Evolutionary conservation across 2,329 filamentous ascomycete genomes (phyloP), one percentile per base, ranked within the genome.

Genomic region (Alternaria incomplexa): DNA sequence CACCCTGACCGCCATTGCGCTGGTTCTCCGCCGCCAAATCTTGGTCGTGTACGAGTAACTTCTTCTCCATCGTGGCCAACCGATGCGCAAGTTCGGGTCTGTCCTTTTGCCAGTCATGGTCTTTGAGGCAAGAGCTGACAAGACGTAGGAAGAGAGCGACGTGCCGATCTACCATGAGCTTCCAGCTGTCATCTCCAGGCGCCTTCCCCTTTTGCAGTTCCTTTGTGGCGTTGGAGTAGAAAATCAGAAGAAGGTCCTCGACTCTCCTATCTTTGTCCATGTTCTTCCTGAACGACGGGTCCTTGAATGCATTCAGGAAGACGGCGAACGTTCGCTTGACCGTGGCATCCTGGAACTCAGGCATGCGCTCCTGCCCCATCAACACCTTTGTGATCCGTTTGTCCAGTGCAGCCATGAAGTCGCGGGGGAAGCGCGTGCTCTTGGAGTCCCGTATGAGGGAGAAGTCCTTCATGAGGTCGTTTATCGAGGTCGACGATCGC

Each of bases 311-410:
- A 62, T 95, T 97, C 77, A 97, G 91, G 67, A 97, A 97, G 68
- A 93, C 92, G 58, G 93, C 96, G 82, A 99, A 99, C 2, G 93
- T 96, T 65, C 95, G 88, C 82, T 97, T 97, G 68, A 99, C 90
- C 25, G 91, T 85, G n/a, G 92, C 85, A 83, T 99, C 96, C 76
- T 91, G 92, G 81, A 91, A 99, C 74, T 96, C 96, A 13, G 92
- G 93, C 76, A 95, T 87, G 70, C 86, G 89, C 82, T 98, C 96
- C 64, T 86, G 91, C 43, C 94, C 93, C 72, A 90, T 88, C 72
- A 98, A 82, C 55, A 97, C 91, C 30, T 90, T 90, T 61, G 91
- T 90, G 77, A 97, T 88, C 65, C 93, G 87, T 81, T 94, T 95
- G 75, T 92, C 89, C 62, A 93, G 81, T 71, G 89, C 88, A 56